These are phyloP conservation scores for Mortierella sp. DNA, from an alignment of 371 early-diverging fungal genomes.

Conservation along the genomic window DNA sequence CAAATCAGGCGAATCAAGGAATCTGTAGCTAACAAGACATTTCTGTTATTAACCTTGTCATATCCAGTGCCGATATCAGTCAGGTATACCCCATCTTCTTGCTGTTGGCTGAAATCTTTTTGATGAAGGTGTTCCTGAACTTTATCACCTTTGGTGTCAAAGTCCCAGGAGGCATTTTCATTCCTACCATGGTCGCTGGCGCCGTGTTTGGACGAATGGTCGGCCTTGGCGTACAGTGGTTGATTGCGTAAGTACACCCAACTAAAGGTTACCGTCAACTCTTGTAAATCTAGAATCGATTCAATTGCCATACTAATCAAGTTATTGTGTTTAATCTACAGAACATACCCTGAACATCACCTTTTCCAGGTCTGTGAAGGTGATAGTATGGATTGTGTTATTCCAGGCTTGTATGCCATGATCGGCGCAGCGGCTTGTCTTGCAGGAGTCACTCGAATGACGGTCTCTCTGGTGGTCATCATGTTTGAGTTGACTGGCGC, in stretches of 20 bases:
- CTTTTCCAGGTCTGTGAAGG: conserved; percentile 45
- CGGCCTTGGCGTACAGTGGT: conserved; percentile 82
- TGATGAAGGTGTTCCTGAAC: conserved; percentile 59
- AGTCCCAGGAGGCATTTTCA: conserved; percentile 92
- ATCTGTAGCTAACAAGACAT: no score
- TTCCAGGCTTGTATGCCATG: conserved; percentile 94
- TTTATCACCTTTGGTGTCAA: conserved; percentile 69
- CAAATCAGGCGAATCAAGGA: no score
- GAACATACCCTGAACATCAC: conserved; percentile 46
- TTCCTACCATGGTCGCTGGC: conserved; percentile 93
- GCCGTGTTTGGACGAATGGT: conserved; percentile 91
- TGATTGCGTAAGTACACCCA: conserved; percentile 44
- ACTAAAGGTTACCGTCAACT: no score
- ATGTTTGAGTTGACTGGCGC: conserved; percentile 92
- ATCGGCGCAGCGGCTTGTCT: conserved; percentile 95
- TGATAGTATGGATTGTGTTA: conserved; percentile 73
- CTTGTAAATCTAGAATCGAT: no score
- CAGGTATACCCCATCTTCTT: conserved; percentile 70
- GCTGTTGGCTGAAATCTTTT: conserved; percentile 65
- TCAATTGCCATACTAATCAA: no score
- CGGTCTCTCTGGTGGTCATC: conserved; percentile 81
- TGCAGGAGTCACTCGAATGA: conserved; percentile 93
- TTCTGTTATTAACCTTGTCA: conserved; percentile 12
- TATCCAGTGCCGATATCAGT: conserved; percentile 56
- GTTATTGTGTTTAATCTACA: no score